phyloP scores from a whole-genome alignment of 2,329 filamentous ascomycete species.

The Tolypocladium cylindrosporum region DNA sequence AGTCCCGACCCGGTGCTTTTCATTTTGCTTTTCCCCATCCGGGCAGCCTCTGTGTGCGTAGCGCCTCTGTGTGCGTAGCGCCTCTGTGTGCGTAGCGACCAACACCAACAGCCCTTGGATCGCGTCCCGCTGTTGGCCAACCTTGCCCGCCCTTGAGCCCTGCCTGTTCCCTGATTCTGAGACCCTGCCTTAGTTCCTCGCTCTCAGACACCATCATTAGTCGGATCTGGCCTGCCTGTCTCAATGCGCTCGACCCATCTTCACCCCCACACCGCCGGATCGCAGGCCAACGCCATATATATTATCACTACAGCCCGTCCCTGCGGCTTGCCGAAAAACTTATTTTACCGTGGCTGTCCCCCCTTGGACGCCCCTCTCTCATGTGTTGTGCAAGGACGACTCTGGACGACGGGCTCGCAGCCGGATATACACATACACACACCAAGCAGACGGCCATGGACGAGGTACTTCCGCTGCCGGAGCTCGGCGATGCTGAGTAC shows the following conservation, averaged over 20 bases:
- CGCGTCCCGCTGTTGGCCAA: neutral
- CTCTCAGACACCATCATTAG: neutral
- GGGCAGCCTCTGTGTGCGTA: neutral
- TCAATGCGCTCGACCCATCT: conserved; percentile 1
- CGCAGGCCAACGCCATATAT: neutral
- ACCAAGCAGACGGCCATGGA: conserved; percentile 2
- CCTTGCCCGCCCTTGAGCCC: neutral
- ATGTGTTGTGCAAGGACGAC: neutral
- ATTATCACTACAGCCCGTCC: neutral
- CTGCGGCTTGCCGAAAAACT: neutral
- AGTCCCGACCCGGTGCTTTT: neutral
- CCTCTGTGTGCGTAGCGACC: neutral
- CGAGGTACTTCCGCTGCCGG: conserved; percentile 14
- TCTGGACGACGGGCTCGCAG: neutral
- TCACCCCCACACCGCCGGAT: neutral
- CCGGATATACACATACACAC: neutral
- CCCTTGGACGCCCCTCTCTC: neutral
- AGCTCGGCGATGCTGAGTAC: conserved; percentile 30
- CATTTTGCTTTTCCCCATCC: neutral
- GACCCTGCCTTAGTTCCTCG: neutral
- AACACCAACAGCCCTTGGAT: neutral
- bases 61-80: too few relatives aligned
- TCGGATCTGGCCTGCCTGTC: conserved; percentile 5
- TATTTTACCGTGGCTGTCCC: neutral
- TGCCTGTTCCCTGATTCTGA: neutral